A percentile compares a stretch with the other conserved stretches of the same genome.
Conservation (phyloP, 768 basidiomycete species). For the Suillus brevipes region DNA sequence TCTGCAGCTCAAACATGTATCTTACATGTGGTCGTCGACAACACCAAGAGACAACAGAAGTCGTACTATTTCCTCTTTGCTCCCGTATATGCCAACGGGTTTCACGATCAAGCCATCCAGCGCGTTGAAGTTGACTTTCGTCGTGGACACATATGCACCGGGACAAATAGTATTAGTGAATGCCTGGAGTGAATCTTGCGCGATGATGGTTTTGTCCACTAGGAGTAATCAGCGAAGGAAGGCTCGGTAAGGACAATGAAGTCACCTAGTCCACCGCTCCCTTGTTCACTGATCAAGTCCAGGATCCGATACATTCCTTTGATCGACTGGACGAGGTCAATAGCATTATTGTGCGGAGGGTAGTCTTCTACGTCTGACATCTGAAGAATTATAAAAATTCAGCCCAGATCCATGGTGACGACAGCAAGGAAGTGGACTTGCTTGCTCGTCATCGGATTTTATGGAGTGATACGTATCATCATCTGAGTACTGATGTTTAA, state of each 20-base stretch:
- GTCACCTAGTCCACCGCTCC: slow-evolving; percentile 52
- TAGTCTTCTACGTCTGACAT: slow-evolving; percentile 18
- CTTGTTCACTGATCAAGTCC: slow-evolving; percentile 52
- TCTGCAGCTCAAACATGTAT: neutral
- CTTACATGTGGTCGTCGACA: slow-evolving; percentile 44
- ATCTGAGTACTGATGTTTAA: neutral
- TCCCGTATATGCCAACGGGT: slow-evolving; percentile 60
- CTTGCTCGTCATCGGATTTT: neutral
- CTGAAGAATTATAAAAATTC: slow-evolving; percentile 12
- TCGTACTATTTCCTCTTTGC: slow-evolving; percentile 47
- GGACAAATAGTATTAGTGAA: slow-evolving; percentile 53
- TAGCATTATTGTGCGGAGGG: slow-evolving; percentile 12
- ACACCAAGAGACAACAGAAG: slow-evolving; percentile 40
- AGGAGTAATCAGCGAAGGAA: neutral
- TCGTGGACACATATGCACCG: slow-evolving; percentile 53
- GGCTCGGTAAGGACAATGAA: neutral
- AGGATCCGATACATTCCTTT: slow-evolving; percentile 52
- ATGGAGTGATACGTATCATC: neutral
- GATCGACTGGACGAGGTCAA: slow-evolving; percentile 32
- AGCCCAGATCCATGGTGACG: neutral
- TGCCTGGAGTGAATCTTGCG: slow-evolving; percentile 46
- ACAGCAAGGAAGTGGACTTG: neutral
- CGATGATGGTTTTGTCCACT: slow-evolving; percentile 68
- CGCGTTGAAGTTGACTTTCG: slow-evolving; percentile 54
- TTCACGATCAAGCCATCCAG: slow-evolving; percentile 48